A percentile compares a stretch with the other conserved stretches of the same genome.
phyloP scores from a whole-genome alignment of 164 flowering plant genomes.

The Brasenia schreberi region DNA sequence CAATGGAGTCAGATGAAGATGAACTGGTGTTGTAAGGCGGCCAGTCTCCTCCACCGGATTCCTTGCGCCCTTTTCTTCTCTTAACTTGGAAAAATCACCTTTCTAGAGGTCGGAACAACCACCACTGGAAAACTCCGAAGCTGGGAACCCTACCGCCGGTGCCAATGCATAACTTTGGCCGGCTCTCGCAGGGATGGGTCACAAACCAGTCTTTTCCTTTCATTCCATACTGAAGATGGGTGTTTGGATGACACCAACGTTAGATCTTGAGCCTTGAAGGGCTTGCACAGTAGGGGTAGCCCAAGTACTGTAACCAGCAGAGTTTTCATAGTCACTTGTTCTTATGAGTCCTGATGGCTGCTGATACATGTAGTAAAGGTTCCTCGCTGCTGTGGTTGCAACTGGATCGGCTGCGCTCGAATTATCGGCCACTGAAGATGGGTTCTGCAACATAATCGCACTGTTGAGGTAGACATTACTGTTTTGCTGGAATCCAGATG shows the following conservation, averaged over 20 bases:
- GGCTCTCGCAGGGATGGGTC: neutral
- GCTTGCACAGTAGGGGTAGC: neutral
- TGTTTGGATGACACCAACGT: slow-evolving; percentile 1
- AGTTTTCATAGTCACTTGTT: slow-evolving; percentile 14
- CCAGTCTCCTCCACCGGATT: too few relatives aligned
- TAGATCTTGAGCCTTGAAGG: slow-evolving; percentile 2
- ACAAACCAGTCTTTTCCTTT: neutral
- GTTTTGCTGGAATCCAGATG: slow-evolving; percentile 6
- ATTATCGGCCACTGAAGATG: neutral
- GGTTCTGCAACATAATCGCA: neutral
- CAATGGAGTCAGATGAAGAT: too few relatives aligned
- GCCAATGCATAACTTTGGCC: neutral
- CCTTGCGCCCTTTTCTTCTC: too few relatives aligned
- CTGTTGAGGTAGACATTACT: slow-evolving; percentile 13
- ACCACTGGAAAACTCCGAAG: neutral
- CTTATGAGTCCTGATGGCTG: neutral
- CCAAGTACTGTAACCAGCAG: slow-evolving; percentile 5
- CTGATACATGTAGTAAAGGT: neutral
- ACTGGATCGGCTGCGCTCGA: neutral
- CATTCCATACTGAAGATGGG: slow-evolving; percentile 8
- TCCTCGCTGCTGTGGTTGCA: neutral
- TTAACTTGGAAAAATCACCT: too few relatives aligned
- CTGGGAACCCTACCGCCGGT: neutral
- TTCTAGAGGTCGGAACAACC: too few relatives aligned
- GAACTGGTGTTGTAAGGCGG: too few relatives aligned